A percentile compares a stretch with the other conserved stretches of the same genome.
Evolutionary conservation across 139 green algal species (phyloP).

Genomic region (Tetradesmus obliquus): DNA sequence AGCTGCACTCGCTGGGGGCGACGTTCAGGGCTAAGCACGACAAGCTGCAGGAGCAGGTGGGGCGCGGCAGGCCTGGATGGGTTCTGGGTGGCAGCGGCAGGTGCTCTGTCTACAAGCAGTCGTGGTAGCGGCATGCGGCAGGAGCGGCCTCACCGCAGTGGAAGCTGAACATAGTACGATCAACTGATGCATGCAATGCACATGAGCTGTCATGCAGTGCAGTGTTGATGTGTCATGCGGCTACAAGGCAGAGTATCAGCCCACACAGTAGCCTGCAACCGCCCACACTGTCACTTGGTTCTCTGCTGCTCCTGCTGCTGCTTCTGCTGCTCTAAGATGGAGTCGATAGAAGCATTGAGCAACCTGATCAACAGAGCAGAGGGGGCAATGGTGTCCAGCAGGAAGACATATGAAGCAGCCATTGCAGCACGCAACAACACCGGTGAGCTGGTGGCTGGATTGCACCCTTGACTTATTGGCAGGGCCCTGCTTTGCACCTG

Average conservation of each 20-base stretch:
- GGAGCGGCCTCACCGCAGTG: background rate
- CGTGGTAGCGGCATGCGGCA: background rate
- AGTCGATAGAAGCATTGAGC: slow-evolving; percentile 18
- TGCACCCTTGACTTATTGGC: too few species aligned
- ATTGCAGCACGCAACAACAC: slow-evolving; percentile 61
- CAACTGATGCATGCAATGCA: too few species aligned
- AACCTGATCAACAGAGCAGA: slow-evolving; percentile 7
- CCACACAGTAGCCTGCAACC: too few species aligned
- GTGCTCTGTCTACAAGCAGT: background rate
- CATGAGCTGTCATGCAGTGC: too few species aligned
- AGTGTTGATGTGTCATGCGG: too few species aligned
- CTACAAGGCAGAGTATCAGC: too few species aligned
- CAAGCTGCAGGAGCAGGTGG: slow-evolving; percentile 81
- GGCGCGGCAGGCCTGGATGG: background rate
- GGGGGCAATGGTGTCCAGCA: background rate
- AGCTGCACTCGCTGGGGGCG: slow-evolving; percentile 69
- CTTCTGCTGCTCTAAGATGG: slow-evolving; percentile 11
- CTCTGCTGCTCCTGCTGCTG: background rate
- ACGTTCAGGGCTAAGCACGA: slow-evolving; percentile 73
- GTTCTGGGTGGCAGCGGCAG: background rate
- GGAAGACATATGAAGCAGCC: slow-evolving; percentile 40
- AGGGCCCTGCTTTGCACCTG: too few species aligned
- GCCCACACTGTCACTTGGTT: background rate
- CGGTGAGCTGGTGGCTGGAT: background rate
- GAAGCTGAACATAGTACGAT: background rate